phyloP scores from a whole-genome alignment of 2,329 filamentous ascomycete species.

The Stachybotrys elegans region DNA sequence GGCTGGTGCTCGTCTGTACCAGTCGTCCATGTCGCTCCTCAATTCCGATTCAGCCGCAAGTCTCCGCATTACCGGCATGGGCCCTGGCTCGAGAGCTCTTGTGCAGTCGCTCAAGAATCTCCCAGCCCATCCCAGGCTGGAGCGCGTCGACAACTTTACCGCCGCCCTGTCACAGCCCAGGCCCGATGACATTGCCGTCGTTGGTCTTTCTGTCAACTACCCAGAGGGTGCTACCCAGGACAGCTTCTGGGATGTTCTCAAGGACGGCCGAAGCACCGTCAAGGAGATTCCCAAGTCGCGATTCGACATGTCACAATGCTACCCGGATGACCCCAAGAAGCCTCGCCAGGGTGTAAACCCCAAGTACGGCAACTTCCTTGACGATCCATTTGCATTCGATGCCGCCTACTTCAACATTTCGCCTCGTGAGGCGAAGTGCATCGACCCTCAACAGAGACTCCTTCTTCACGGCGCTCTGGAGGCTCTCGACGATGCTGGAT shows the following conservation, averaged over 20 bases:
- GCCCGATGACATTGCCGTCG: conserved; percentile 1
- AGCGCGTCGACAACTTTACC: conserved; percentile 2
- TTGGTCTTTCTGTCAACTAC: conserved; percentile 2
- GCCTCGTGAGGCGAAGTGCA: conserved; percentile 3
- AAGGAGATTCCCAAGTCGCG: conserved; percentile 2
- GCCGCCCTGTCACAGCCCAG: conserved; percentile 1
- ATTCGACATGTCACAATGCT: background rate
- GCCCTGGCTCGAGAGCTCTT: conserved; percentile 2
- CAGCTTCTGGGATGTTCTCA: conserved; percentile 1
- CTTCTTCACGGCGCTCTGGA: conserved; percentile 2
- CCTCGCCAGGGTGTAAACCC: background rate
- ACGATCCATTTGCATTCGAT: conserved; percentile 20
- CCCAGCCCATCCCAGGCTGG: background rate
- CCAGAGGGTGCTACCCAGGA: background rate
- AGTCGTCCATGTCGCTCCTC: background rate
- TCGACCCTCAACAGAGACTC: conserved; percentile 3
- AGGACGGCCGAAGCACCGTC: conserved; percentile 1
- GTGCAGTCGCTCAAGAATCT: conserved; percentile 1
- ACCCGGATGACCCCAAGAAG: background rate
- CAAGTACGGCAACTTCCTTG: conserved; percentile 9
- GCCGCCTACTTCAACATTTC: conserved; percentile 10
- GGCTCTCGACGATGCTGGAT: conserved; percentile 4
- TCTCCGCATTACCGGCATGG: background rate
- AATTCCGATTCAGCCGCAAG: conserved; percentile 1
- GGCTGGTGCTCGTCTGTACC: background rate